These are phyloP conservation scores for Prunus mira DNA, from an alignment of 306 rosid genomes.

Conservation along the genomic window DNA sequence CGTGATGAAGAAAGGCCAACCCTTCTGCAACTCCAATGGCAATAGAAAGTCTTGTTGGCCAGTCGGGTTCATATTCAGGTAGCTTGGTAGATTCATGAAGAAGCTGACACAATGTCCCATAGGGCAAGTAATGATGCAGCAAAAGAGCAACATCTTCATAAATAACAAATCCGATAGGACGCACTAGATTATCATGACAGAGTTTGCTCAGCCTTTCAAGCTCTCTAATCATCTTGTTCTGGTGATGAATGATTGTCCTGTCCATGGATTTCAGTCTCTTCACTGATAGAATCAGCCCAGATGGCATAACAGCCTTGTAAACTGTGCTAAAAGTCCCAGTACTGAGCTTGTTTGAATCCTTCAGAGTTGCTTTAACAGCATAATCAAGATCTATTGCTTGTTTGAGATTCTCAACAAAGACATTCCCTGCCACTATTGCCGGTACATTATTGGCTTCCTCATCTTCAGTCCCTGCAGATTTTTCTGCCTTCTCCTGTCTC, in stretches of 20 bases:
- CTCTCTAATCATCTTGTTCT: slow-evolving; percentile 94
- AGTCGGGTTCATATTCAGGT: slow-evolving; percentile 85
- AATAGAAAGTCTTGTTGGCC: slow-evolving; percentile 80
- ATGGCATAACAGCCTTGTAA: slow-evolving; percentile 95
- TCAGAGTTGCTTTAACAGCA: slow-evolving; percentile 84
- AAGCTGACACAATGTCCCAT: slow-evolving; percentile 86
- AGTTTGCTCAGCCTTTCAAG: slow-evolving; percentile 92
- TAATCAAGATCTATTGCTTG: slow-evolving; percentile 93
- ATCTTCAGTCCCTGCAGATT: slow-evolving; percentile 58
- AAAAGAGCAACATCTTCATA: slow-evolving; percentile 94
- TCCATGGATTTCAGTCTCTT: slow-evolving; percentile 93
- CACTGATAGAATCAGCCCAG: slow-evolving; percentile 78
- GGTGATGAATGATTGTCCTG: slow-evolving; percentile 92
- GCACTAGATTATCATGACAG: slow-evolving; percentile 78
- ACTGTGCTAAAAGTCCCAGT: slow-evolving; percentile 92
- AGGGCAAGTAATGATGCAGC: slow-evolving; percentile 77
- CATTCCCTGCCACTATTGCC: slow-evolving; percentile 68
- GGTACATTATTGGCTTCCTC: slow-evolving; percentile 51
- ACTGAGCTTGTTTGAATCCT: slow-evolving; percentile 78
- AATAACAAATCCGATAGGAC: slow-evolving; percentile 88
- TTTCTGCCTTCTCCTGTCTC: slow-evolving; percentile 82
- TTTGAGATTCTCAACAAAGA: slow-evolving; percentile 78
- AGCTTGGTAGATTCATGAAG: slow-evolving; percentile 75
- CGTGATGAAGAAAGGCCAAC: slow-evolving; percentile 87
- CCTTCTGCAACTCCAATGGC: slow-evolving; percentile 97